Evolutionary conservation across 2,329 filamentous ascomycete genomes (phyloP).

Genomic region (Pseudogymnoascus sp.): DNA sequence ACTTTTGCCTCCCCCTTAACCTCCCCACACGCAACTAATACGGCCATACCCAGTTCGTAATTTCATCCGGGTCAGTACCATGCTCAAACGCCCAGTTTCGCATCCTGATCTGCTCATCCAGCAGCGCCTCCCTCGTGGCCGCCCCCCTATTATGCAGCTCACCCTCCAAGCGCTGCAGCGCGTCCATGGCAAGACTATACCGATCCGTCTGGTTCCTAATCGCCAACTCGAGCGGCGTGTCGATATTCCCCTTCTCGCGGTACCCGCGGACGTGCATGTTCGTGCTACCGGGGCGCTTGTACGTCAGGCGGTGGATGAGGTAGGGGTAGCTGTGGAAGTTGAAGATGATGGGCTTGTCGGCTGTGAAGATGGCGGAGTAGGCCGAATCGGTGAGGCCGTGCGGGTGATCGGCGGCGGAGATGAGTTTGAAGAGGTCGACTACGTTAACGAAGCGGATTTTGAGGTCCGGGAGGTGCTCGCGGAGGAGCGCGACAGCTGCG

Average conservation of each 20-base stretch:
- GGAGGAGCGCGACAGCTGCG: slow-evolving; percentile 64
- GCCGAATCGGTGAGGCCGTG: slow-evolving; percentile 61
- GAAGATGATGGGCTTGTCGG: slow-evolving; percentile 65
- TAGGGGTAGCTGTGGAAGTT: slow-evolving; percentile 81
- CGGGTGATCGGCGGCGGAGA: slow-evolving; percentile 59
- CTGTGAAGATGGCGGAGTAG: slow-evolving; percentile 63
- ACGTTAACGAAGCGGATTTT: slow-evolving; percentile 75
- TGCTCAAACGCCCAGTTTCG: slow-evolving; percentile 58
- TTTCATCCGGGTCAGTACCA: slow-evolving; percentile 52
- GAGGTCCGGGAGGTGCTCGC: slow-evolving; percentile 61
- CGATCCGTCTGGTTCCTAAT: slow-evolving; percentile 71
- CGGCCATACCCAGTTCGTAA: slow-evolving; percentile 25
- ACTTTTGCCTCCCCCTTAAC: not conserved
- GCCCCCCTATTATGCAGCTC: slow-evolving; percentile 55
- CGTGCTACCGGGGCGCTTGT: slow-evolving; percentile 60
- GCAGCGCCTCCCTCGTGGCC: slow-evolving; percentile 52
- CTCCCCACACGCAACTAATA: slow-evolving; percentile 8
- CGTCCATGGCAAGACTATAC: slow-evolving; percentile 68
- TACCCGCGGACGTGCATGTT: slow-evolving; percentile 71
- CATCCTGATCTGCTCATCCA: slow-evolving; percentile 56
- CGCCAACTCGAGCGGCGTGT: slow-evolving; percentile 69
- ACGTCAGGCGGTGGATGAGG: slow-evolving; percentile 69
- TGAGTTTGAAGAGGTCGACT: slow-evolving; percentile 73
- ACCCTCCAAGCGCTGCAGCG: slow-evolving; percentile 56
- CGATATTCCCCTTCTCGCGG: slow-evolving; percentile 77